A percentile compares a stretch with the other conserved stretches of the same genome.
Evolutionary conservation across 768 basidiomycete species (phyloP).

Genomic region (Thelephora ganbajun): DNA sequence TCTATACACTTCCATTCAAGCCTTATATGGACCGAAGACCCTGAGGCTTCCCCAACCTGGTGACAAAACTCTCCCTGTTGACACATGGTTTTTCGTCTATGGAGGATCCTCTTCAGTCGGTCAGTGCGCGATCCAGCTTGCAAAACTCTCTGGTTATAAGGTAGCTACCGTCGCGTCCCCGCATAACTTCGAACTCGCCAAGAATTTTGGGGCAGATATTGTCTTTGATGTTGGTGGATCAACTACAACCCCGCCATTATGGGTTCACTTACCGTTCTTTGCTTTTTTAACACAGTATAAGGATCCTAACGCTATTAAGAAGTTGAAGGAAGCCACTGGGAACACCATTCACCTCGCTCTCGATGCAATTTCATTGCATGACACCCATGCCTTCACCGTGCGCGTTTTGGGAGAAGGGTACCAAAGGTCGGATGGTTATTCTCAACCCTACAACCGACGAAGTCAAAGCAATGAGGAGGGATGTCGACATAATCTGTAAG

Average conservation of each 20-base stretch:
- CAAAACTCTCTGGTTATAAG: conserved; percentile 15
- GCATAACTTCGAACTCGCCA: conserved; percentile 21
- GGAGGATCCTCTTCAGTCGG: conserved; percentile 20
- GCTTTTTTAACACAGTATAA: neutral
- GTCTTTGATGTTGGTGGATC: conserved; percentile 13
- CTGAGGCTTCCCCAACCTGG: conserved; percentile 9
- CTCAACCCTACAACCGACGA: neutral
- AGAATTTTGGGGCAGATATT: conserved; percentile 20
- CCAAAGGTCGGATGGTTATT: conserved; percentile 1
- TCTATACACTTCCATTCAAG: conserved; percentile 11
- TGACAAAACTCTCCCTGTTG: conserved; percentile 1
- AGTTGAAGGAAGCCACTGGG: conserved; percentile 9
- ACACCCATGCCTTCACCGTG: conserved; percentile 4
- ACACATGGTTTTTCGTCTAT: conserved; percentile 11
- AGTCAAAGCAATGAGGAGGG: neutral
- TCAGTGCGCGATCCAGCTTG: conserved; percentile 14
- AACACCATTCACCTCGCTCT: conserved; percentile 5
- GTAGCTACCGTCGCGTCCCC: conserved; percentile 20
- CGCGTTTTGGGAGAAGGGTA: conserved; percentile 1
- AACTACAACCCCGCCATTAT: neutral
- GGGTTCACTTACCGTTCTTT: neutral
- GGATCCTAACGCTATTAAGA: conserved; percentile 8
- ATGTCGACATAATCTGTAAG: conserved; percentile 8
- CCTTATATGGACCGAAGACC: conserved; percentile 8
- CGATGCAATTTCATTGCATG: conserved; percentile 7